These are phyloP conservation scores for Aspergillus brunneoviolaceus DNA, from an alignment of 2,329 filamentous ascomycete genomes.

Conservation along the genomic window DNA sequence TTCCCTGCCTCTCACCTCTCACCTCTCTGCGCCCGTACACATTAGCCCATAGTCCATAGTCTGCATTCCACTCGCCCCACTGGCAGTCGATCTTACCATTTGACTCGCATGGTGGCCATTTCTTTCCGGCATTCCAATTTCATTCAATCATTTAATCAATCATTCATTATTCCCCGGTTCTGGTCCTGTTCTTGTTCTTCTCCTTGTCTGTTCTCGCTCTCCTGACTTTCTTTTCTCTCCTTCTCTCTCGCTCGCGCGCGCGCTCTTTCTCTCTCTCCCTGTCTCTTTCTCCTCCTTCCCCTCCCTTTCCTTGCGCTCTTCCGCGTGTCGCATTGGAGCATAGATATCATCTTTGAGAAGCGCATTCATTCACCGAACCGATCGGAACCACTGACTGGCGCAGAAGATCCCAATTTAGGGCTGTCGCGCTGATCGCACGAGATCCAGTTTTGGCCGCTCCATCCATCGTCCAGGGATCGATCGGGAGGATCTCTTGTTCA, in stretches of 20 bases:
- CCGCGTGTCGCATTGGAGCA: conserved; percentile 4
- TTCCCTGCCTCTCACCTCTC: not conserved
- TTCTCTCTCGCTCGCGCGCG: not conserved
- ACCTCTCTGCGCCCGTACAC: not conserved
- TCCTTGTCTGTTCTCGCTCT: not conserved
- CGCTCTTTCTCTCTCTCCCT: not conserved
- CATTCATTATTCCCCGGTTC: conserved; percentile 1
- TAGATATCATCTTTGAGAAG: not conserved
- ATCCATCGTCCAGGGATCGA: not conserved
- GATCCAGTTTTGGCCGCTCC: conserved; percentile 4
- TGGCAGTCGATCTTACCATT: conserved; percentile 12
- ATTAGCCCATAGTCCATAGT: not conserved
- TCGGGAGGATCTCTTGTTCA: not conserved
- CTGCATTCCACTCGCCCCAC: conserved; percentile 6
- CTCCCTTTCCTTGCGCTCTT: not conserved
- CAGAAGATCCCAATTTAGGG: conserved; percentile 14
- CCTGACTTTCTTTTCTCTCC: not conserved
- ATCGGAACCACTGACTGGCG: conserved; percentile 7
- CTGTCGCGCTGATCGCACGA: conserved; percentile 16
- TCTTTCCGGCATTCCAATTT: conserved; percentile 8
- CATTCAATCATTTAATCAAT: not conserved
- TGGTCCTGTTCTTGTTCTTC: not conserved
- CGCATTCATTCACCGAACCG: conserved; percentile 9
- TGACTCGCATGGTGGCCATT: conserved; percentile 13
- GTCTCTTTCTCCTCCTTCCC: conserved; percentile 1